Evolutionary conservation across 768 basidiomycete species (phyloP).

Genomic region (Rhodotorula paludigena): DNA sequence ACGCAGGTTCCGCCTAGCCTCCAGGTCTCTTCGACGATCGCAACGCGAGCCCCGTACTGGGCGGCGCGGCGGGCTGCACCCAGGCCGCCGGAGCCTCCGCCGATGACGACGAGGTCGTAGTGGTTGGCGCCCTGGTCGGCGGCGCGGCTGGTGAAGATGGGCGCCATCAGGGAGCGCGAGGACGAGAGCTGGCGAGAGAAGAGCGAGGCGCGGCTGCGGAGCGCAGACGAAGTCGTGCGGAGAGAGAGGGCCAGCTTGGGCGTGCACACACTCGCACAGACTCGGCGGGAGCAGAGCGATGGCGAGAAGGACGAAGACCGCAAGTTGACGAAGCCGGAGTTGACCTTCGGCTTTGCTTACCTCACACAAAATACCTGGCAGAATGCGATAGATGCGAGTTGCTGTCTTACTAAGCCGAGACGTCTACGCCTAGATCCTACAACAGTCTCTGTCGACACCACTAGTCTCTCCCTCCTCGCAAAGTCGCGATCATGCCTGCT

Average conservation of each 20-base stretch:
- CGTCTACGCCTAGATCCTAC: no score
- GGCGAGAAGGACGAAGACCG: no score
- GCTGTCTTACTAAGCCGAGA: no score
- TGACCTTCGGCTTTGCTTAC: no score
- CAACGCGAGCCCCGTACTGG: slow-evolving; percentile 70
- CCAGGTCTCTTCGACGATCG: slow-evolving; percentile 71
- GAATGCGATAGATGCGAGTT: no score
- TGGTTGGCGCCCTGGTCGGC: slow-evolving; percentile 31
- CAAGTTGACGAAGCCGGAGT: no score
- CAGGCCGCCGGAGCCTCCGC: slow-evolving; percentile 77
- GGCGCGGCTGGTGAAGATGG: slow-evolving; percentile 28
- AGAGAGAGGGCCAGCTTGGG: background rate
- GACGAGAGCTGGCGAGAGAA: background rate
- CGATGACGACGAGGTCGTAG: slow-evolving; percentile 43
- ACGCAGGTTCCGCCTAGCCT: slow-evolving; percentile 58
- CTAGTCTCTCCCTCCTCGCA: background rate
- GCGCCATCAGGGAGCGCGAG: slow-evolving; percentile 18
- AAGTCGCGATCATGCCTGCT: background rate
- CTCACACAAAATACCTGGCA: no score
- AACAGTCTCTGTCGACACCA: background rate
- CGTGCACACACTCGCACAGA: background rate
- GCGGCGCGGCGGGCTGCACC: slow-evolving; percentile 85
- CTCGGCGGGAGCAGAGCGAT: background rate
- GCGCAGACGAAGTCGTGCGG: background rate
- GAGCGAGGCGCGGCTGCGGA: background rate